Conservation (phyloP, 106 monocot species). For the Agapanthus africanus region DNA sequence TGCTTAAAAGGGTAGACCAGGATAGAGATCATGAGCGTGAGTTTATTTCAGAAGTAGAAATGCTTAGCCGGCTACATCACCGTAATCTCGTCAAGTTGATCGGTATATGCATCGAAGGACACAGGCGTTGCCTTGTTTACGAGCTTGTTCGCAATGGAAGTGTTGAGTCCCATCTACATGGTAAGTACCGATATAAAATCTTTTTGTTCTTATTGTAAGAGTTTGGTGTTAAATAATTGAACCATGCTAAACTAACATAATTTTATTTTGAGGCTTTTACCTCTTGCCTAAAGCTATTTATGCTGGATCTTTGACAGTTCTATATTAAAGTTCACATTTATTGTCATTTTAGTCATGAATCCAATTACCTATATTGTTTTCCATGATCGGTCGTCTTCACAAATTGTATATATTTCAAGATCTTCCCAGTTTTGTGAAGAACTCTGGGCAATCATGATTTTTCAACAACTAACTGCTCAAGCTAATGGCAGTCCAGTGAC, state of each 20-base stretch:
- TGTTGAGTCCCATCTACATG: conserved; percentile 87
- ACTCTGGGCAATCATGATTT: background rate
- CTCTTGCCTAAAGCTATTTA: background rate
- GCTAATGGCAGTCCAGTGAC: background rate
- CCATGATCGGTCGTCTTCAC: background rate
- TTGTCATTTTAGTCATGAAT: background rate
- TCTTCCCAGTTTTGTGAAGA: background rate
- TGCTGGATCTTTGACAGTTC: background rate
- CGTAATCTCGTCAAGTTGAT: conserved; percentile 96
- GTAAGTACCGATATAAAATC: conserved; percentile 30
- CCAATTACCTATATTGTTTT: background rate
- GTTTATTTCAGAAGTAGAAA: conserved; percentile 70
- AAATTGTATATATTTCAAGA: background rate
- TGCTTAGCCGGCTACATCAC: conserved; percentile 92
- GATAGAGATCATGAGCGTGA: conserved; percentile 24
- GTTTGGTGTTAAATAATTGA: no score
- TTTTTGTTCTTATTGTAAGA: background rate
- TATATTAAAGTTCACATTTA: background rate
- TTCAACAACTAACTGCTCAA: background rate
- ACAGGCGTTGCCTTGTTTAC: conserved; percentile 60
- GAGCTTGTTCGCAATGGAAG: conserved; percentile 85
- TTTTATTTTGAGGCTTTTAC: background rate
- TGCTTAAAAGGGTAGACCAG: conserved; percentile 33
- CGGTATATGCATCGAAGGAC: conserved; percentile 84
- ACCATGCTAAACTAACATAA: no score